Base-by-base conservation (phyloP, 2,329 filamentous ascomycete genomes). In the Pyricularia sp. region DNA sequence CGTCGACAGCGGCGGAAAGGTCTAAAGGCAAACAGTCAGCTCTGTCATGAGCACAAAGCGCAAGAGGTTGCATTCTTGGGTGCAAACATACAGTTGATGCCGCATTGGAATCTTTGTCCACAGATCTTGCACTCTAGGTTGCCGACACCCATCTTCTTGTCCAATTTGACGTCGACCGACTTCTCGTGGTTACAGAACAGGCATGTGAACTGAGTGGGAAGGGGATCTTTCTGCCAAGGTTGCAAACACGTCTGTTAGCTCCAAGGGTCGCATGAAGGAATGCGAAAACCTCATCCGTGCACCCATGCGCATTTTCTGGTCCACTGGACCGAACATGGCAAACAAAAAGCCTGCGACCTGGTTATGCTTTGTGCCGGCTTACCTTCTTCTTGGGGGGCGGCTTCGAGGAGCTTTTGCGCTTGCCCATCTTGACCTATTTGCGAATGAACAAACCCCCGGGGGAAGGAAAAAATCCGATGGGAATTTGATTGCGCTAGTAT, bases 121-220 rank as follows among this genome's bases (percentile, higher is more conserved):
- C 94, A 99, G 64, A 96, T 86, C 75, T 93, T 96, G 80, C 94
- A 99, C 66, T 88, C 86, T 30, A 99, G 81, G 67, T 89, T 85
- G 61, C 93, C 94, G 49, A 96, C 84, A 63, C 91, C 91, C 31
- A 86, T 81, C 75, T 97, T 97, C 82, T 96, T 96, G 75, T 99
- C 92, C 63, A 99, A 83, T 76, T 96, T 94, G 70, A 97, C 90
- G 31, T 86, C 84, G 64, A 99, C 90, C 0, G 93, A 91, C 69
- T 91, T 94, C 74, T 97, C 94, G 78, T 97, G 93, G 75, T 97
- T 97, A 82, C 94, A 99, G 79, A 99, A 99, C 60, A 99, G 87
- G 75, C 94, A 99, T 65, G 93, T 91, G 76, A 99, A 99, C n/a
- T 86, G 85, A 2, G 90, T 93, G 3, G 88, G 83, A 22, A 94